phyloP scores from a whole-genome alignment of 495 filamentous ascomycete species.

The Alectoria sarmentosa region DNA sequence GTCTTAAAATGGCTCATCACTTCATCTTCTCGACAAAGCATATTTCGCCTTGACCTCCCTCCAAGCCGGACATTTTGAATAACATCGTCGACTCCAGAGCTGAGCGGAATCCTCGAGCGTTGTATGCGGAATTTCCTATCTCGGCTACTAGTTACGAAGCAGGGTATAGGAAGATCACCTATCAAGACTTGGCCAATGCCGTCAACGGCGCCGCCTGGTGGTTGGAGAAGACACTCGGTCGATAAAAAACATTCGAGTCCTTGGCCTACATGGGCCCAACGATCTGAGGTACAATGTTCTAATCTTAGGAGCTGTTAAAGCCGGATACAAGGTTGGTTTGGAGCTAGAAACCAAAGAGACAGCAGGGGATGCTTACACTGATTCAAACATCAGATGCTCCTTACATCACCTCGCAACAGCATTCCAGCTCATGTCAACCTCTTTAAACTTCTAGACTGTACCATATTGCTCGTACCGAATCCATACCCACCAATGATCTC shows the following conservation, averaged over 20 bases:
- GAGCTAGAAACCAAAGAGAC: not conserved
- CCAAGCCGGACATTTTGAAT: slow-evolving; percentile 6
- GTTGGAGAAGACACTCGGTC: slow-evolving; percentile 32
- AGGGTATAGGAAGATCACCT: not conserved
- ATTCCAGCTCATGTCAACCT: not conserved
- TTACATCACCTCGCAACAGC: not conserved
- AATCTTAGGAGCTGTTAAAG: slow-evolving; percentile 39
- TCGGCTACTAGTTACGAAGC: slow-evolving; percentile 28
- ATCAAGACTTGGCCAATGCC: not conserved
- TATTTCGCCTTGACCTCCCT: too few species aligned
- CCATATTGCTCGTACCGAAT: not conserved
- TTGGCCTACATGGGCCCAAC: slow-evolving; percentile 41
- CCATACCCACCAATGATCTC: not conserved
- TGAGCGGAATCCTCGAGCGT: slow-evolving; percentile 28
- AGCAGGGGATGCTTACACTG: not conserved
- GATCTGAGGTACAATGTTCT: slow-evolving; percentile 38
- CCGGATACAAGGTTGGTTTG: slow-evolving; percentile 39
- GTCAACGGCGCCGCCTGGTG: slow-evolving; percentile 31
- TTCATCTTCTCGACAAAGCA: too few species aligned
- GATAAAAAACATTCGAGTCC: slow-evolving; percentile 26
- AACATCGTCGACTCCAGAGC: slow-evolving; percentile 39
- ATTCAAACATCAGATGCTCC: not conserved
- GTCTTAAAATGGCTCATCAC: too few species aligned
- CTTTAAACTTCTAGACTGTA: not conserved
- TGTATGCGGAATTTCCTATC: slow-evolving; percentile 36